These are phyloP conservation scores for Prunus mira DNA, from an alignment of 306 rosid genomes.

Conservation along the genomic window DNA sequence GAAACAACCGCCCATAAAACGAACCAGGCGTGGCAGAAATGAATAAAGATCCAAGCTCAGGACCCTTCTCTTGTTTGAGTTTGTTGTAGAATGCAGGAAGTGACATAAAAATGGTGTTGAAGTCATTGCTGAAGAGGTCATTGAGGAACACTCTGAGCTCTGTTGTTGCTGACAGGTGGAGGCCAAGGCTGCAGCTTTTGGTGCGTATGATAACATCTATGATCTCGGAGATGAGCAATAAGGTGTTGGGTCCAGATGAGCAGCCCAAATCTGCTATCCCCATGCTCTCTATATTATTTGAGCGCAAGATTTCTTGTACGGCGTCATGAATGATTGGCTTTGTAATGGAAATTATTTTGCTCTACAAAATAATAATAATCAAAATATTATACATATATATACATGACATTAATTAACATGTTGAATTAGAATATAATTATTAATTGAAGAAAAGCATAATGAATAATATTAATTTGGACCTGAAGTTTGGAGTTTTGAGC, in stretches of 20 bases:
- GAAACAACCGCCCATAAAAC: conserved; percentile 57
- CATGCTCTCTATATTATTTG: conserved; percentile 34
- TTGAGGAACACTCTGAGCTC: conserved; percentile 56
- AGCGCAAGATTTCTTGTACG: conserved; percentile 25
- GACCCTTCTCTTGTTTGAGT: conserved; percentile 19
- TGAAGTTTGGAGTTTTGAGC: conserved; percentile 66
- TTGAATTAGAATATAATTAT: too few relatives aligned
- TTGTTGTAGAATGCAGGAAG: conserved; percentile 58
- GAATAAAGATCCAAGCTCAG: conserved; percentile 27
- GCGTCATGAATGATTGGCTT: conserved; percentile 41
- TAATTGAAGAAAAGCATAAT: too few relatives aligned
- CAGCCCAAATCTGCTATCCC: conserved; percentile 83
- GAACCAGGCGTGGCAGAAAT: conserved; percentile 54
- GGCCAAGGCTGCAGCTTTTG: conserved; percentile 15
- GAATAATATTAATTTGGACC: conserved; percentile 22
- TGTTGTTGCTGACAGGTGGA: conserved; percentile 8
- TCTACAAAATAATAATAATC: conserved; percentile 19
- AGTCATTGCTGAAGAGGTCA: conserved; percentile 70
- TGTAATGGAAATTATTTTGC: conserved; percentile 38
- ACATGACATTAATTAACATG: too few relatives aligned
- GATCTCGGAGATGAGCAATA: conserved; percentile 43
- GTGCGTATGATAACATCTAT: conserved; percentile 32
- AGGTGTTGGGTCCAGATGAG: conserved; percentile 76
- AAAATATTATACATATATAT: not conserved
- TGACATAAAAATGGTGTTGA: conserved; percentile 58